Evolutionary conservation across 305 asterid species (phyloP).

Genomic region (Fraxinus paxiana): DNA sequence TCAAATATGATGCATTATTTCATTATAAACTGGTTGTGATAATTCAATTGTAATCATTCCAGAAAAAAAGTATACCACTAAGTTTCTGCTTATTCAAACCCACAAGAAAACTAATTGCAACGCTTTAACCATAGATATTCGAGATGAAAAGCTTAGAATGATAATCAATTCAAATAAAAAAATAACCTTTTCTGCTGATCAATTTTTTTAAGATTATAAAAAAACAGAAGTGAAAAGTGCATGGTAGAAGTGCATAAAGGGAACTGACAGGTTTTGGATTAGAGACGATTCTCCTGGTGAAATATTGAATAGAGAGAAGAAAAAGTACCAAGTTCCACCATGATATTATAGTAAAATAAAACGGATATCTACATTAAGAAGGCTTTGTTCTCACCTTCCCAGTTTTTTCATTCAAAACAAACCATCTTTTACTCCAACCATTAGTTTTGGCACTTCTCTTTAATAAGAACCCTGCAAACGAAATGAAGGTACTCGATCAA

Average conservation of each 20-base stretch:
- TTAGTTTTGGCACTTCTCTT: slow-evolving; percentile 82
- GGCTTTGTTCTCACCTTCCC: slow-evolving; percentile 62
- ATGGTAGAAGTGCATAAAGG: not conserved
- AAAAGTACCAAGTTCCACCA: not conserved
- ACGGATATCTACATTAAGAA: not conserved
- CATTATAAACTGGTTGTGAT: not conserved
- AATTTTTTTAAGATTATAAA: not conserved
- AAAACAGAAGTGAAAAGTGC: not conserved
- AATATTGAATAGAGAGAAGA: not conserved
- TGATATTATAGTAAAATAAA: not conserved
- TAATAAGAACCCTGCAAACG: slow-evolving; percentile 64
- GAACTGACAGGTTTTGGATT: slow-evolving; percentile 4
- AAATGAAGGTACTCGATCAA: slow-evolving; percentile 12
- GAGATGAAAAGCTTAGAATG: not conserved
- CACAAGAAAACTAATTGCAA: not conserved
- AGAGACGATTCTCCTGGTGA: not conserved
- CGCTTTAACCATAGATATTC: not conserved
- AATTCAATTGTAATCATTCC: not conserved
- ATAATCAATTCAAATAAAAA: slow-evolving; percentile 4
- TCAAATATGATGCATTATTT: not conserved
- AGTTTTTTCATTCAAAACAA: slow-evolving; percentile 90
- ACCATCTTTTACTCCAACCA: slow-evolving; percentile 97
- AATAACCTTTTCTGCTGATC: not conserved
- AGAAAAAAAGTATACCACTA: not conserved
- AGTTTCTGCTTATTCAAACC: not conserved